phyloP scores from a whole-genome alignment of 148 eudicot species.

The Rhododendron henanense region DNA sequence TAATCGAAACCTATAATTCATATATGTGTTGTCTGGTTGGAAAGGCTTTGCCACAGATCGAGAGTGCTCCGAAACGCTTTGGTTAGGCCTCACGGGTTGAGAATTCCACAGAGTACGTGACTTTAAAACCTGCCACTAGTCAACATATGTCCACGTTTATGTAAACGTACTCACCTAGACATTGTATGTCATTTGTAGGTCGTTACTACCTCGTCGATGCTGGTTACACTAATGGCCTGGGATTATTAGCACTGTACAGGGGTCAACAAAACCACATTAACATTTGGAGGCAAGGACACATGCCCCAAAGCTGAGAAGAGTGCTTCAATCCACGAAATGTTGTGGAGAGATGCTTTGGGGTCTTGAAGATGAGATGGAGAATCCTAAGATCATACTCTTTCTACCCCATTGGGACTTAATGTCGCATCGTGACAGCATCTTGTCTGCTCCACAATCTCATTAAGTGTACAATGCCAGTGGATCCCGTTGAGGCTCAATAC shows the following conservation, averaged over 20 bases:
- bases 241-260: constrained; percentile 21
- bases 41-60: neutral
- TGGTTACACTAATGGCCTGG: constrained; percentile 22
- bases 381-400: neutral
- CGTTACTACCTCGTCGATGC: constrained; percentile 20
- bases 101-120: neutral
- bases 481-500: neutral
- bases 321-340: neutral
- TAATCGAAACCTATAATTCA: neutral
- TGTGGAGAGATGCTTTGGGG: neutral
- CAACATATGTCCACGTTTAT: neutral
- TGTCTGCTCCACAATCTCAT: constrained; percentile 19
- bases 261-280: constrained; percentile 9
- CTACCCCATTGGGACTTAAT: constrained; percentile 13
- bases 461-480: neutral
- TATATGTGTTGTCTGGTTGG: neutral
- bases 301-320: constrained; percentile 8
- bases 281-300: neutral
- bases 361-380: neutral
- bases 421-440: constrained; percentile 18
- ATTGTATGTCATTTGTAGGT: neutral
- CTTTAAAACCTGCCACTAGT: neutral
- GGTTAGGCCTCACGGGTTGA: neutral
- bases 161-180: neutral
- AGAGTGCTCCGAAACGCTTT: neutral